Evolutionary conservation across 2,329 filamentous ascomycete genomes (phyloP).

Genomic region (Chaetoscypha palmicola): DNA sequence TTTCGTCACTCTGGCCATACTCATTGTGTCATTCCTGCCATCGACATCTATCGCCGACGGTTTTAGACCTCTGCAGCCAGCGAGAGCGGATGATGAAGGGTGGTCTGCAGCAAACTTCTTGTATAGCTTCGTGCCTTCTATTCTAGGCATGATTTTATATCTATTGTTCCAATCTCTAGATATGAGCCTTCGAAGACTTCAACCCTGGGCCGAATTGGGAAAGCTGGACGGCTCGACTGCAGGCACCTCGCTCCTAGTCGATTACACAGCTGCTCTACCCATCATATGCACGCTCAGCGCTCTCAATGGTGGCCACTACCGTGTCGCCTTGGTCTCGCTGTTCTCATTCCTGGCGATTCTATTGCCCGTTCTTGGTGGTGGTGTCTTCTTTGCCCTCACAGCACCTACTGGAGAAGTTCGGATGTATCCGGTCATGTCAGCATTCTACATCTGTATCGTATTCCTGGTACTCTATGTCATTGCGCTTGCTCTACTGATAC

Average conservation of each 20-base stretch:
- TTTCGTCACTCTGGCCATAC: slow-evolving; percentile 59
- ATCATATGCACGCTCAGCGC: slow-evolving; percentile 53
- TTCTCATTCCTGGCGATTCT: slow-evolving; percentile 52
- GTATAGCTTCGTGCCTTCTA: slow-evolving; percentile 67
- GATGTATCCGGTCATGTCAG: slow-evolving; percentile 67
- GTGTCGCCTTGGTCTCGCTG: slow-evolving; percentile 55
- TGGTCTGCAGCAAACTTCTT: slow-evolving; percentile 87
- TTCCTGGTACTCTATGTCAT: slow-evolving; percentile 64
- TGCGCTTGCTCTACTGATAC: slow-evolving; percentile 57
- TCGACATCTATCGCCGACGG: slow-evolving; percentile 58
- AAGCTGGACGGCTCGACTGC: slow-evolving; percentile 53
- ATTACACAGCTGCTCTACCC: slow-evolving; percentile 60
- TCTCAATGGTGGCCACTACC: slow-evolving; percentile 51
- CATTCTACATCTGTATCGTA: slow-evolving; percentile 65
- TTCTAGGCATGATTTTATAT: slow-evolving; percentile 61
- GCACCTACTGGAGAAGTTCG: slow-evolving; percentile 43
- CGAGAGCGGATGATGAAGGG: slow-evolving; percentile 51
- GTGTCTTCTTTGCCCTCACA: slow-evolving; percentile 68
- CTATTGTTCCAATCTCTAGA: slow-evolving; percentile 62
- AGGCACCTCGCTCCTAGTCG: slow-evolving; percentile 57
- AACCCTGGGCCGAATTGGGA: slow-evolving; percentile 61
- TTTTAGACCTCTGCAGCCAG: slow-evolving; percentile 62
- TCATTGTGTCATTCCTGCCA: slow-evolving; percentile 73
- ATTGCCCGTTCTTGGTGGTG: slow-evolving; percentile 61
- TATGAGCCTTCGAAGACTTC: slow-evolving; percentile 55